These are phyloP conservation scores for Marasmius fiardii DNA, from an alignment of 1,284 basidiomycete species.

Conservation along the genomic window DNA sequence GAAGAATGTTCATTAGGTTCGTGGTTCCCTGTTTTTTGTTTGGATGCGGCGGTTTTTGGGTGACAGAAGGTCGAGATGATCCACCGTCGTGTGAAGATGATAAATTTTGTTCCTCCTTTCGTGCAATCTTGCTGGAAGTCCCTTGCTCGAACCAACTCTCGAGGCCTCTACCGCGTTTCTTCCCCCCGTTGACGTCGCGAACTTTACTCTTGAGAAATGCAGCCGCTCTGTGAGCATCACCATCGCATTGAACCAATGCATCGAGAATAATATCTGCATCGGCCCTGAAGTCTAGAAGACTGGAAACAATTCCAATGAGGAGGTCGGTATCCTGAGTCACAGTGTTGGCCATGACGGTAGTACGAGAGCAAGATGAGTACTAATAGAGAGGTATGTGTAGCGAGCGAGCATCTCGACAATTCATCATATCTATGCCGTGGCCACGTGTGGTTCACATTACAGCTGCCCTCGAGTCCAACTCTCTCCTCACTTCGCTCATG, in stretches of 20 bases:
- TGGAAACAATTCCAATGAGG: conserved; percentile 62
- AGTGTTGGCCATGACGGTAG: too few relatives aligned
- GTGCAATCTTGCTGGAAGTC: background rate
- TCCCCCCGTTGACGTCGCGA: conserved; percentile 34
- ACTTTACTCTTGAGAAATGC: conserved; percentile 28
- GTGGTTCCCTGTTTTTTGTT: conserved; percentile 23
- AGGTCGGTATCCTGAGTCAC: conserved; percentile 64
- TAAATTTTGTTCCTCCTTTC: conserved; percentile 5
- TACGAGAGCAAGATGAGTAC: too few relatives aligned
- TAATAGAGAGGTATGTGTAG: too few relatives aligned
- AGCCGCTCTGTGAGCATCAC: conserved; percentile 61
- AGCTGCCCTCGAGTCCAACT: background rate
- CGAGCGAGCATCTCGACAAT: too few relatives aligned
- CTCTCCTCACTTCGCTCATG: background rate
- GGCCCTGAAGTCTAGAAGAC: conserved; percentile 42
- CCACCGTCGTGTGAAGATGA: background rate
- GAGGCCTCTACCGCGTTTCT: conserved; percentile 19
- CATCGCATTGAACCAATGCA: conserved; percentile 55
- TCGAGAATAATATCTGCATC: conserved; percentile 49
- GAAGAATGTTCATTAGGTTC: conserved; percentile 54
- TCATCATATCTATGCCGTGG: too few relatives aligned
- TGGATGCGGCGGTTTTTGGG: background rate
- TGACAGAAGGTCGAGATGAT: conserved; percentile 7
- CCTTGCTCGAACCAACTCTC: conserved; percentile 6
- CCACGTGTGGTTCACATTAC: background rate